Percentiles rank a stretch among this genome's conserved stretches.
These are phyloP conservation scores for Apiospora pterosperma DNA, from an alignment of 2,329 filamentous ascomycete genomes.

Conservation along the genomic window DNA sequence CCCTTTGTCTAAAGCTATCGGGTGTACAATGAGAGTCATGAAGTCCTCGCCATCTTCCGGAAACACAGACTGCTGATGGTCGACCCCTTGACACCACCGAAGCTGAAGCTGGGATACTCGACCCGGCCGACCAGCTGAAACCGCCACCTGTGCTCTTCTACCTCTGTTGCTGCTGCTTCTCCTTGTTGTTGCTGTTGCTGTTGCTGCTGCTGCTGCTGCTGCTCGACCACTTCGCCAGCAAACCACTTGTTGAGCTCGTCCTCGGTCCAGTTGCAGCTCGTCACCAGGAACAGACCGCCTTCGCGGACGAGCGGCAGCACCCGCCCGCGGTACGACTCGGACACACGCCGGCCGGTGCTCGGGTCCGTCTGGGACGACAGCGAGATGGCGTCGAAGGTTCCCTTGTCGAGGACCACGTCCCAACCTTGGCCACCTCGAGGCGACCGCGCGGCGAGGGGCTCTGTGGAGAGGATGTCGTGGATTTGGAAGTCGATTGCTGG, in stretches of 20 bases:
- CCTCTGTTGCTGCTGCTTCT: background rate
- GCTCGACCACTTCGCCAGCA: slow-evolving; percentile 25
- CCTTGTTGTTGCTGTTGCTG: slow-evolving; percentile 15
- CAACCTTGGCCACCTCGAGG: slow-evolving; percentile 49
- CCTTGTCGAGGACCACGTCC: slow-evolving; percentile 95
- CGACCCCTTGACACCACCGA: slow-evolving; percentile 84
- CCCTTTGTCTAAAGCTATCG: background rate
- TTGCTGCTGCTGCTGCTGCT: background rate
- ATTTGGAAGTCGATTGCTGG: slow-evolving; percentile 39
- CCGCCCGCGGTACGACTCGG: slow-evolving; percentile 70
- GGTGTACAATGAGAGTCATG: background rate
- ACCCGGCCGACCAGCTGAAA: slow-evolving; percentile 66
- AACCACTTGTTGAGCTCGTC: slow-evolving; percentile 82
- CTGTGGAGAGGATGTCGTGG: slow-evolving; percentile 60
- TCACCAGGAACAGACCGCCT: slow-evolving; percentile 76
- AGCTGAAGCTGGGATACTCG: slow-evolving; percentile 82
- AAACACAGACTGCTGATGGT: slow-evolving; percentile 88
- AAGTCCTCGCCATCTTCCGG: slow-evolving; percentile 36
- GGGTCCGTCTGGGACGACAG: slow-evolving; percentile 58
- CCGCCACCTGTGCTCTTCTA: slow-evolving; percentile 26
- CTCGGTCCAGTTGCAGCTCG: slow-evolving; percentile 98
- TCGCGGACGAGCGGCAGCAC: slow-evolving; percentile 66
- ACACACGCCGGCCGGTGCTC: slow-evolving; percentile 54
- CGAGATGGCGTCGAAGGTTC: slow-evolving; percentile 93
- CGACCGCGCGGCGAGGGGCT: slow-evolving; percentile 25